Evolutionary conservation across 768 basidiomycete genomes (phyloP), one percentile per base, ranked within the genome.

Genomic region (Tricholoma matsutake): DNA sequence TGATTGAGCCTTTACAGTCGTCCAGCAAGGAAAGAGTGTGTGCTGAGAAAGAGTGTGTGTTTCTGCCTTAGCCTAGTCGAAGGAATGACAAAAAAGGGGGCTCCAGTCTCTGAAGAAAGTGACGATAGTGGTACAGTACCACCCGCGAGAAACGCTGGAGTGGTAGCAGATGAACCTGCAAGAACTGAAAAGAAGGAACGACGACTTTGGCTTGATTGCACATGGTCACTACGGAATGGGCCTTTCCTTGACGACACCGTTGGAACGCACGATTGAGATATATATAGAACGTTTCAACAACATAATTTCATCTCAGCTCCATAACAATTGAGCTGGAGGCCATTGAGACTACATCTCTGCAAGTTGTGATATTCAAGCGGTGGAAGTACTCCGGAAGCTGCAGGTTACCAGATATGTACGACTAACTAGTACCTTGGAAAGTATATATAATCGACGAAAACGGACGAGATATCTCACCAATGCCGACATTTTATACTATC

Each of bases 21-120:
- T 34, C 45, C 11, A 29, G 43, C 14, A 39, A 55, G 45, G 52
- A 61, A 59, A 28, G 60, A 61, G 41, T 49, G 64, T 67, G 51
- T 28, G 41, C 22, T 65, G 47, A 63, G 59, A 66, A 63, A 57
- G 63, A 57, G 52, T 56, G 55, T 20, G 35, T 45, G 29, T 18
- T 2, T 31, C 8, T 6, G 28, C 28, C 25, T n/a, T 18, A n/a
- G 16, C 51, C 13, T 31, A 22, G 56, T 25, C 32, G 43, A 45
- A 57, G 11, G 55, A 56, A 56, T 20, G 39, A 25, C 14, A 29
- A 43, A 56, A 31, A 20, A 43, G 8, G 28, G 29, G 28, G 6
- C 28, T 57, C 43, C 29, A 16, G 54, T 39, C 41, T 18, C 18
- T 18, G n/a, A 18, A 6, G 6, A 6, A 20, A 43, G 41, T 20